These are phyloP conservation scores for Pelargonium citronellum DNA, from an alignment of 441 rosid species.

Conservation along the genomic window DNA sequence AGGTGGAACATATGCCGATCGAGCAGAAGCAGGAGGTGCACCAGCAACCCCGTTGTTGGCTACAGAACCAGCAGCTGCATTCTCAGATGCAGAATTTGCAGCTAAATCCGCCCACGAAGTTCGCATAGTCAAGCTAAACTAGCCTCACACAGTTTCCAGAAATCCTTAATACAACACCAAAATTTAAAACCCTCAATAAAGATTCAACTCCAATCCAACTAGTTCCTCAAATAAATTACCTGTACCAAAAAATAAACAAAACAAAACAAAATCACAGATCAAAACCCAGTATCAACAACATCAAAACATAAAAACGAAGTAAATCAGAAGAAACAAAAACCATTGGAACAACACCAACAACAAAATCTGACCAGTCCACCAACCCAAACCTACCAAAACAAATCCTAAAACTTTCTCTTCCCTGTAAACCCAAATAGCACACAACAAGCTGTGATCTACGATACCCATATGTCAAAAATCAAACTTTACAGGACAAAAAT, in stretches of 20 bases:
- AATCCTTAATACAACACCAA: neutral
- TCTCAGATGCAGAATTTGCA: slow-evolving; percentile 34
- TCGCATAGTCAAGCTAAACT: slow-evolving; percentile 26
- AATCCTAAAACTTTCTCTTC: neutral
- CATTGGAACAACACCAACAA: neutral
- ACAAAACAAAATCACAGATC: neutral
- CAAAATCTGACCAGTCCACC: neutral
- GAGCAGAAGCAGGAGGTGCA: slow-evolving; percentile 20
- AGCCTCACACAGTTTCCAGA: neutral
- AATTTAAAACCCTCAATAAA: neutral
- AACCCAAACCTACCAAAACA: neutral
- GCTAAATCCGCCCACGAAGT: slow-evolving; percentile 47
- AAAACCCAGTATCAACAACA: neutral
- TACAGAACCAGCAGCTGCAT: slow-evolving; percentile 23
- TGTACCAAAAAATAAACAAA: neutral
- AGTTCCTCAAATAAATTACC: neutral
- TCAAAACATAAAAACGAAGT: neutral
- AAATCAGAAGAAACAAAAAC: neutral
- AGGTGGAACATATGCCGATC: slow-evolving; percentile 45
- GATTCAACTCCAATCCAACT: neutral
- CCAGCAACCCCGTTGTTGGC: slow-evolving; percentile 5
- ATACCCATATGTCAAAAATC: neutral
- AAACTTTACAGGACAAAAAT: neutral
- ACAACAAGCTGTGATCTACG: neutral
- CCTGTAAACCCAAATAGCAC: neutral